Evolutionary conservation across 2,329 filamentous ascomycete species (phyloP), one percentile per base, ranked within the genome.

Genomic region (Arthrobotrys sinensis): DNA sequence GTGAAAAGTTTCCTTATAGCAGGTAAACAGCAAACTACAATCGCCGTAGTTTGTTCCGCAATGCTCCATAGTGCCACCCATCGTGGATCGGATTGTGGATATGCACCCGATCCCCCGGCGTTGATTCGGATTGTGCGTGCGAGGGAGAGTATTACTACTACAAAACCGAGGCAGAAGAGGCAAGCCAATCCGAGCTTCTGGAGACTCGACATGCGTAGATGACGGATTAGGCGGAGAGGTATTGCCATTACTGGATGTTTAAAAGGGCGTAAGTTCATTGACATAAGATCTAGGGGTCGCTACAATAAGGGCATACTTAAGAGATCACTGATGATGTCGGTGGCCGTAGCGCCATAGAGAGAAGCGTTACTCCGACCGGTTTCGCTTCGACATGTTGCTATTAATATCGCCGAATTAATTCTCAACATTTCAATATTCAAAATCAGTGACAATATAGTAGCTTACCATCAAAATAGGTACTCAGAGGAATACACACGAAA

Each of bases 51-150:
- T 34, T 79, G 21, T 32, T 79, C 76, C 7, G 76, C 76, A 12
- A 79, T 79, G 16, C 68, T 73, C 76, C 76, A 79, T 7, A 79
- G 38, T 21, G 76, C 68, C 24, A 79, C 76, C 76, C 76, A 79
- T 8, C 69, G 67, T 28, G 76, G 76, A 28, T 77, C 73, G 19
- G 73, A 77, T 64, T 71, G 66, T 10, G 60, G 57, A 43, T 71
- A 77, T 32, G 57, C 76, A 12, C 67, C 68, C 40, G 63, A 46
- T 16, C 76, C 76, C 19, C 76, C 76, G 19, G 63, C 66, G 16
- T 79, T 73, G 24, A 79, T 73, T 12, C 76, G 76, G 8, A 79
- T 69, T 8, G 68, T 79, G 16, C 76, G 67, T 11, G 66, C 68
- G 48, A 79, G 65, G 19, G 76, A 79, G 16, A 79, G 55, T n/a